Evolutionary conservation across 306 rosid genomes (phyloP).

Genomic region (Vigna radiata): DNA sequence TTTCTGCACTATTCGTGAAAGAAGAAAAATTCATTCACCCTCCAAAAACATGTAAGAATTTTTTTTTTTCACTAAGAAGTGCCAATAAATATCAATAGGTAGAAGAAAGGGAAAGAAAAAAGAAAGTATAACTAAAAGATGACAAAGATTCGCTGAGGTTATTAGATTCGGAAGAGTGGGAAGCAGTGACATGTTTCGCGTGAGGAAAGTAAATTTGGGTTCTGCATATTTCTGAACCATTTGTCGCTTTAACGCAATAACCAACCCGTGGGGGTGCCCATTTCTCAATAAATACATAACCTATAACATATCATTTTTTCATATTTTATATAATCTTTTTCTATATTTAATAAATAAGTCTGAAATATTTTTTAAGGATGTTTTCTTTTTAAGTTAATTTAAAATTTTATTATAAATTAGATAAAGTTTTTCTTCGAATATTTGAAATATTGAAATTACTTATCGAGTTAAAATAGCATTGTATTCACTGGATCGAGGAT

Average conservation of each 20-base stretch:
- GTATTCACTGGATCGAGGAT: too few species aligned
- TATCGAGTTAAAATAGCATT: too few species aligned
- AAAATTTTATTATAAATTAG: too few species aligned
- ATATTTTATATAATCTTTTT: not conserved
- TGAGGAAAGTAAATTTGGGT: constrained; percentile 52
- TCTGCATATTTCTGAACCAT: constrained; percentile 31
- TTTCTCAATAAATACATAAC: constrained; percentile 27
- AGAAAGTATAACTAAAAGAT: not conserved
- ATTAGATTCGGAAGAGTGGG: not conserved
- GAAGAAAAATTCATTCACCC: too few species aligned
- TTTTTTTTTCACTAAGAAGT: not conserved
- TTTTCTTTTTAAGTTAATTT: too few species aligned
- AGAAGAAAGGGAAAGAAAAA: not conserved
- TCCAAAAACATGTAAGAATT: not conserved
- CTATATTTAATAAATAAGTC: too few species aligned
- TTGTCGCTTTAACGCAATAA: constrained; percentile 22
- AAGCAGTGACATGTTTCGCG: constrained; percentile 42
- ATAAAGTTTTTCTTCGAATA: too few species aligned
- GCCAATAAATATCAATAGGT: not conserved
- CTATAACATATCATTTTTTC: not conserved
- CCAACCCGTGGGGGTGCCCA: not conserved
- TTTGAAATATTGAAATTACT: too few species aligned
- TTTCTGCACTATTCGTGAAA: too few species aligned
- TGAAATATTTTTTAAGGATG: too few species aligned
- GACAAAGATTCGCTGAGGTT: constrained; percentile 7